These are phyloP conservation scores for Phialocephala sp. DNA, from an alignment of 2,329 filamentous ascomycete species.

Conservation along the genomic window DNA sequence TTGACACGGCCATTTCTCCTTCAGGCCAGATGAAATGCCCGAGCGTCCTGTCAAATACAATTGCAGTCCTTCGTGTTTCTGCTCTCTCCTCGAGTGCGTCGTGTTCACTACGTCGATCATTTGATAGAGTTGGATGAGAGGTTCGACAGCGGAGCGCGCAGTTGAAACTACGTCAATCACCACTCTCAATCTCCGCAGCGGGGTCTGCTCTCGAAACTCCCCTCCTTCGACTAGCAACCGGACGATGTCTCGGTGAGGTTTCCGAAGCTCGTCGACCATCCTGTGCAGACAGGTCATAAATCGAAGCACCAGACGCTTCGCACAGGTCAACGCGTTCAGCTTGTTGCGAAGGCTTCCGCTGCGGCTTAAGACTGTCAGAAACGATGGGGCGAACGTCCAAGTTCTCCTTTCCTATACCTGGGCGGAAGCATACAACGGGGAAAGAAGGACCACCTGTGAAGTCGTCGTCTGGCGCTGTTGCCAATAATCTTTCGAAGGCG, in stretches of 20 bases:
- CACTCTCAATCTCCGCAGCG: slow-evolving; percentile 26
- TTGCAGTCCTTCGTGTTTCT: not conserved
- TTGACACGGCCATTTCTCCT: slow-evolving; percentile 16
- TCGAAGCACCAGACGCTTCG: slow-evolving; percentile 9
- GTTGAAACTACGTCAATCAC: slow-evolving; percentile 22
- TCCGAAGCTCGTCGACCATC: slow-evolving; percentile 12
- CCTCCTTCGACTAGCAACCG: slow-evolving; percentile 8
- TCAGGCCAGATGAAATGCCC: slow-evolving; percentile 18
- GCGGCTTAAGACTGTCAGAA: slow-evolving; percentile 14
- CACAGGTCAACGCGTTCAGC: not conserved
- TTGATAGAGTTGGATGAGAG: slow-evolving; percentile 1
- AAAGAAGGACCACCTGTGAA: slow-evolving; percentile 22
- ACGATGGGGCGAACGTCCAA: slow-evolving; percentile 45
- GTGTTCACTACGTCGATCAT: not conserved
- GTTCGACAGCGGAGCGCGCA: slow-evolving; percentile 8
- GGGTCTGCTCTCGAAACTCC: slow-evolving; percentile 17
- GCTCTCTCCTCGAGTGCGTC: not conserved
- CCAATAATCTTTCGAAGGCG: slow-evolving; percentile 39
- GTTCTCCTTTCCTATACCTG: slow-evolving; percentile 45
- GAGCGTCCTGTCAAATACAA: slow-evolving; percentile 18
- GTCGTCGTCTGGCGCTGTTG: not conserved
- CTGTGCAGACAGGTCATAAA: slow-evolving; percentile 16
- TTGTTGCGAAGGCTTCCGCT: slow-evolving; percentile 11
- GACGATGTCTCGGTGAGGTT: slow-evolving; percentile 27
- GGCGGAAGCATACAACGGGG: slow-evolving; percentile 35